These are phyloP conservation scores for Fusarium setosum DNA, from an alignment of 2,329 filamentous ascomycete species.

Conservation along the genomic window DNA sequence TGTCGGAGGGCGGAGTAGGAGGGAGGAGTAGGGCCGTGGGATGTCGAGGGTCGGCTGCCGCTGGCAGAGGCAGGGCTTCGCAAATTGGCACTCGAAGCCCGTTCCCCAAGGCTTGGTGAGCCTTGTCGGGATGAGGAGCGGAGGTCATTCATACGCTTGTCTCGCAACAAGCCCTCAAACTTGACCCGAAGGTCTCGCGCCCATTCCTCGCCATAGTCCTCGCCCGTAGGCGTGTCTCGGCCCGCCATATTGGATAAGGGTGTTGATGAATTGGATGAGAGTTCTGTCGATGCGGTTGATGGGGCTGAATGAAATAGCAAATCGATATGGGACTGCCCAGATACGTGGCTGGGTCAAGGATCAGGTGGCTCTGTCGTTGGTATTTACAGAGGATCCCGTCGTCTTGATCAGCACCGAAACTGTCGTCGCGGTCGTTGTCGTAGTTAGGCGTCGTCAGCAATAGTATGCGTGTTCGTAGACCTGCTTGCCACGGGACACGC, in stretches of 20 bases:
- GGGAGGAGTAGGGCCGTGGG: slow-evolving; percentile 56
- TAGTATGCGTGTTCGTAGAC: slow-evolving; percentile 39
- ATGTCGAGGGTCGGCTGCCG: slow-evolving; percentile 59
- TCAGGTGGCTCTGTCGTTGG: slow-evolving; percentile 28
- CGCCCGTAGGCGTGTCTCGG: slow-evolving; percentile 50
- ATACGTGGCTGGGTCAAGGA: slow-evolving; percentile 10
- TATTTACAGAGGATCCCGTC: slow-evolving; percentile 29
- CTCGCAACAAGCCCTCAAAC: slow-evolving; percentile 88
- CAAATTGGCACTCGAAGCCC: slow-evolving; percentile 61
- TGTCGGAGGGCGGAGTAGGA: slow-evolving; percentile 62
- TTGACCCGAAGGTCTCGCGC: slow-evolving; percentile 82
- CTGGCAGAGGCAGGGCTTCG: slow-evolving; percentile 52
- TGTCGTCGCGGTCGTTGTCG: slow-evolving; percentile 41
- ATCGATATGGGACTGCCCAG: slow-evolving; percentile 27
- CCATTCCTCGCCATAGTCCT: slow-evolving; percentile 75
- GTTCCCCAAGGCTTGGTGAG: slow-evolving; percentile 65
- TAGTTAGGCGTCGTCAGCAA: slow-evolving; percentile 42
- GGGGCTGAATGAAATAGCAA: neutral
- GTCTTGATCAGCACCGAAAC: slow-evolving; percentile 19
- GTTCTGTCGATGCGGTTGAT: slow-evolving; percentile 9
- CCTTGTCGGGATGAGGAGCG: slow-evolving; percentile 63
- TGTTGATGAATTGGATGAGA: neutral
- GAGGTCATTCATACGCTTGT: slow-evolving; percentile 87
- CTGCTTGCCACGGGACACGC: slow-evolving; percentile 41
- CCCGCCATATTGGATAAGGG: slow-evolving; percentile 50